Conservation (phyloP, 345 rosid species). For the Gossypium longicalyx region DNA sequence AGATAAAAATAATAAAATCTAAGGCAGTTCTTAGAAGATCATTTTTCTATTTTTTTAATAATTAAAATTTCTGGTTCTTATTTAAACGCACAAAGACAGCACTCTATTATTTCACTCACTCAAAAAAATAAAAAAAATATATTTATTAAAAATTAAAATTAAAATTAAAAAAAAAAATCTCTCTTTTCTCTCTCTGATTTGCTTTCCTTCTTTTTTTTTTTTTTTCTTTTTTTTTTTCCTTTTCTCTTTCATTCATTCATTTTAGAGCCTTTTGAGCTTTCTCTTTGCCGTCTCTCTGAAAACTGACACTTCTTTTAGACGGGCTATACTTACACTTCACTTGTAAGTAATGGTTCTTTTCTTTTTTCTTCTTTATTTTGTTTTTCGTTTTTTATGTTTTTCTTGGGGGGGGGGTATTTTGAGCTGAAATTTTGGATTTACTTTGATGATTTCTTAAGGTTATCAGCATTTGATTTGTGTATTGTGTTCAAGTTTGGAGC, state of each 20-base stretch:
- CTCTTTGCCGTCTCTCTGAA: conserved; percentile 31
- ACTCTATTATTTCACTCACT: conserved; percentile 12
- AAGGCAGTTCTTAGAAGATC: not conserved
- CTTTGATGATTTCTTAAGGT: not conserved
- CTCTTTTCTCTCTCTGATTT: not conserved
- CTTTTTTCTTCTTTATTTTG: not conserved
- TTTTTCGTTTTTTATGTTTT: not conserved
- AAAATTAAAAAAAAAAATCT: not conserved
- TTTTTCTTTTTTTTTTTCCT: not conserved
- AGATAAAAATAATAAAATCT: not conserved
- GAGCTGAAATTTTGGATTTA: not conserved
- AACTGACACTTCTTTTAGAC: conserved; percentile 21
- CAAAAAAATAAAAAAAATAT: not conserved
- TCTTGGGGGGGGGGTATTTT: not conserved
- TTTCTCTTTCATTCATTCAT: conserved; percentile 1
- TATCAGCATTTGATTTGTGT: conserved; percentile 18
- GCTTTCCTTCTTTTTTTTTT: conserved; percentile 5
- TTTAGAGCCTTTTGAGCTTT: conserved; percentile 37
- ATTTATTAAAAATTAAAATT: not conserved
- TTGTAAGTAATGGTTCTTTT: conserved; percentile 31
- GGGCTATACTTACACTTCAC: conserved; percentile 15
- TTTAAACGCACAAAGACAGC: conserved; percentile 3
- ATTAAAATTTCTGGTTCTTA: not conserved
- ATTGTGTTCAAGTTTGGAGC: conserved; percentile 23
- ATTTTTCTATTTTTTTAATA: not conserved